Conservation (phyloP, 495 filamentous ascomycete species). For the Beverwykella pulmonaria region DNA sequence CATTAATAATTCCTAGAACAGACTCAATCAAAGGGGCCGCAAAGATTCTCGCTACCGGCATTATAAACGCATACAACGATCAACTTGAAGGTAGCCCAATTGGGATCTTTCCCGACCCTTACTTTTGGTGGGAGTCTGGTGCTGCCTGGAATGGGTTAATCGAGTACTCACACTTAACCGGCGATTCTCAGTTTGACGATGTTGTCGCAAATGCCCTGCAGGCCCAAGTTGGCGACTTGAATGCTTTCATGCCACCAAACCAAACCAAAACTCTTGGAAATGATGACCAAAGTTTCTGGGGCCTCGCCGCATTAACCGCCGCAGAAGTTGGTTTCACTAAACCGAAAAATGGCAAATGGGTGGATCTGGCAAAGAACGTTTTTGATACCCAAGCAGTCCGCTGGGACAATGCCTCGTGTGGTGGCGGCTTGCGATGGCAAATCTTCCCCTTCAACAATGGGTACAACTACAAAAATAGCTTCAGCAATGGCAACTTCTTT, state of each 20-base stretch:
- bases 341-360: constrained; percentile 55
- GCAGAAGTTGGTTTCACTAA: constrained; percentile 73
- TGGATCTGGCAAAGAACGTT: constrained; percentile 52
- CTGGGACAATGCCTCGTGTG: constrained; percentile 55
- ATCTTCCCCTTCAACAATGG: constrained; percentile 51
- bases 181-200: constrained; percentile 39
- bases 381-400: constrained; percentile 72
- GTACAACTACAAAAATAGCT: constrained; percentile 64
- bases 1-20: neutral
- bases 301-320: constrained; percentile 69
- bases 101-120: neutral
- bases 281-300: constrained; percentile 84
- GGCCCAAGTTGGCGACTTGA: constrained; percentile 39
- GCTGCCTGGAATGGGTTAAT: constrained; percentile 28
- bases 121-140: constrained; percentile 46
- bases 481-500: constrained; percentile 70
- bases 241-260: constrained; percentile 40
- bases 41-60: constrained; percentile 5
- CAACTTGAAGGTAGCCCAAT: neutral
- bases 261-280: constrained; percentile 67
- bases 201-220: constrained; percentile 37
- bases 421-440: constrained; percentile 57
- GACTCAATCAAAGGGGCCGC: constrained; percentile 20
- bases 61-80: constrained; percentile 1
- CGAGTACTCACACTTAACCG: constrained; percentile 34